phyloP scores from a whole-genome alignment of 139 green algal genomes.

The Diplosphaera chodatii region DNA sequence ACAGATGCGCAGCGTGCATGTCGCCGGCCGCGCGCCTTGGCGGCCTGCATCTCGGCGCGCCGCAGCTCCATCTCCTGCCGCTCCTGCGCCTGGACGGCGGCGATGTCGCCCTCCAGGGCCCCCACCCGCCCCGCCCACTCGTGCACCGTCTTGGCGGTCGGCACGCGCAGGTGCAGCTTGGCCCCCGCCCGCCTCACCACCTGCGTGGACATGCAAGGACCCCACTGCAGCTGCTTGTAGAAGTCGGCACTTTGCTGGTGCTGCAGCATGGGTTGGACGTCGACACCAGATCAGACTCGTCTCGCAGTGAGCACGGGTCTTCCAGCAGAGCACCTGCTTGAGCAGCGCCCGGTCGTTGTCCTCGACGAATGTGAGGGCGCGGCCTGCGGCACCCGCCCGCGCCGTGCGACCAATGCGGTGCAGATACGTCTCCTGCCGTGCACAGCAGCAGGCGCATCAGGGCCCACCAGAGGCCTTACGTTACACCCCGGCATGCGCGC shows the following conservation, averaged over 20 bases:
- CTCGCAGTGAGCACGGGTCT: background rate
- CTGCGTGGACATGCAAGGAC: too few species aligned
- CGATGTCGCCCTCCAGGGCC: conserved; percentile 51
- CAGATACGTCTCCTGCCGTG: conserved; percentile 52
- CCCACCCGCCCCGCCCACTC: conserved; percentile 63
- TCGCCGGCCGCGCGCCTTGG: conserved; percentile 58
- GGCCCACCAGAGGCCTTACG: too few species aligned
- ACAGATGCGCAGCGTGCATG: too few species aligned
- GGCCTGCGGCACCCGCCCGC: conserved; percentile 75
- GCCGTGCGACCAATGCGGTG: conserved; percentile 89
- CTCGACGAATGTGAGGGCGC: conserved; percentile 79
- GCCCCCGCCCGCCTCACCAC: conserved; percentile 58
- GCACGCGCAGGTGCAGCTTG: conserved; percentile 59
- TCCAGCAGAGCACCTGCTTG: conserved; percentile 57
- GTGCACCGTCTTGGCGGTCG: conserved; percentile 46
- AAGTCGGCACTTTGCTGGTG: too few species aligned
- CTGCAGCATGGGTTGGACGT: too few species aligned
- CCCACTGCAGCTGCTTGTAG: too few species aligned
- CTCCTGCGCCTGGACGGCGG: conserved; percentile 49
- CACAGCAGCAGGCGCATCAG: too few species aligned
- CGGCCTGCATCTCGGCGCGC: conserved; percentile 94
- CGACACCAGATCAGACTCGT: too few species aligned
- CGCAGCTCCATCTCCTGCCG: conserved; percentile 63
- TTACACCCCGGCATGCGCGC: too few species aligned
- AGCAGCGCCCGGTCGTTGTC: conserved; percentile 78